Conservation (phyloP, 2,329 filamentous ascomycete genomes). For the Blumeriella jaapii region DNA sequence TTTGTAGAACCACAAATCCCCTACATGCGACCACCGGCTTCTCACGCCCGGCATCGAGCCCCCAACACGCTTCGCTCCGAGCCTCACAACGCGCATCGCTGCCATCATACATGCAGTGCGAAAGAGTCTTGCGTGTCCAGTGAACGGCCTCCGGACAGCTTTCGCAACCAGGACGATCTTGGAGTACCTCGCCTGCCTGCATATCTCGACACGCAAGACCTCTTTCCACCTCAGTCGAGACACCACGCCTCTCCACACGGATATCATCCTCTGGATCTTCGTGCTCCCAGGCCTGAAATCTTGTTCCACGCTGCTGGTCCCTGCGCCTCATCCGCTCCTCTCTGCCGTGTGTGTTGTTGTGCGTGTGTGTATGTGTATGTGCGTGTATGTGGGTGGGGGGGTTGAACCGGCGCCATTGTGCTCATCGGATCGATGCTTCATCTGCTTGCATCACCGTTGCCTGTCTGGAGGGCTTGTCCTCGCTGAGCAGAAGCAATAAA, state of each 20-base stretch:
- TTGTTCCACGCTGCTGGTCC: slow-evolving; percentile 9
- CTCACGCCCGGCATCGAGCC: not conserved
- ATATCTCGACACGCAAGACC: slow-evolving; percentile 9
- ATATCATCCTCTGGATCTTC: slow-evolving; percentile 12
- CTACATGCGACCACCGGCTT: not conserved
- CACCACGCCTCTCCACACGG: slow-evolving; percentile 7
- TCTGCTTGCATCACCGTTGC: slow-evolving; percentile 17
- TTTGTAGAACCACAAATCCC: not conserved
- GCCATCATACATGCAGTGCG: not conserved
- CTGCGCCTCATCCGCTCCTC: slow-evolving; percentile 4
- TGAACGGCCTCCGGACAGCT: not conserved
- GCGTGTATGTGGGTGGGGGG: no score
- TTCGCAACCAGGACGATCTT: slow-evolving; percentile 1
- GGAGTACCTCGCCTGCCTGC: slow-evolving; percentile 12
- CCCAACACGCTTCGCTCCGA: not conserved
- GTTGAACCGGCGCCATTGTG: slow-evolving; percentile 1
- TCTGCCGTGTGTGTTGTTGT: slow-evolving; percentile 5
- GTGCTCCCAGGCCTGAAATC: slow-evolving; percentile 12
- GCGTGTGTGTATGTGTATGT: no score
- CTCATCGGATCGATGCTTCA: slow-evolving; percentile 12
- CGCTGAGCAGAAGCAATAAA: slow-evolving; percentile 7
- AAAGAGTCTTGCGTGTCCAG: slow-evolving; percentile 1
- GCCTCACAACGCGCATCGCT: no score
- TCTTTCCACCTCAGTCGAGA: slow-evolving; percentile 1
- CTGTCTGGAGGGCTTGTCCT: slow-evolving; percentile 1